A percentile compares a stretch with the other conserved stretches of the same genome.
phyloP scores from a whole-genome alignment of 1,284 basidiomycete species.

The Pseudozyma tsukubaensis region DNA sequence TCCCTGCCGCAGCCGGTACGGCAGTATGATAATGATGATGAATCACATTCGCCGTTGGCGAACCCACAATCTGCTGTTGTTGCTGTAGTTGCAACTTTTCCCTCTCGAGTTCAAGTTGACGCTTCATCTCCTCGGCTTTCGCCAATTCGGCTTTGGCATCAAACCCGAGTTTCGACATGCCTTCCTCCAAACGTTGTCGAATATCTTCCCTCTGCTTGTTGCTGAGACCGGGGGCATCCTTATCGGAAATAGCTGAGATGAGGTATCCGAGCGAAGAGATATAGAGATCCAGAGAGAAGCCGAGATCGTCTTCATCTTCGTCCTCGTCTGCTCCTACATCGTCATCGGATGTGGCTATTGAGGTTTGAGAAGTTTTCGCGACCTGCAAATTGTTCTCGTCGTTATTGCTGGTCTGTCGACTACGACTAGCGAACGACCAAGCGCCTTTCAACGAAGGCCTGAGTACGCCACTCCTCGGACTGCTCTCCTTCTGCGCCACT shows the following conservation, averaged over 20 bases:
- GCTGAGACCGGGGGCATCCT: constrained; percentile 34
- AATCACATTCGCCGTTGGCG: constrained; percentile 17
- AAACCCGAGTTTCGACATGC: constrained; percentile 44
- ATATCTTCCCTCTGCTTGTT: constrained; percentile 44
- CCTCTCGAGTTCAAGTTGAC: constrained; percentile 36
- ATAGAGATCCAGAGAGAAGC: constrained; percentile 56
- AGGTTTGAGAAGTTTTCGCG: not conserved
- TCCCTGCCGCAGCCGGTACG: constrained; percentile 3
- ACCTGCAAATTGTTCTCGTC: not conserved
- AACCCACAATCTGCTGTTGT: not conserved
- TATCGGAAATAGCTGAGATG: constrained; percentile 50
- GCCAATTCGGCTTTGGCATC: constrained; percentile 41
- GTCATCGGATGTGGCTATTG: not conserved
- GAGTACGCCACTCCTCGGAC: too few species aligned
- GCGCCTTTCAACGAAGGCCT: constrained; percentile 4
- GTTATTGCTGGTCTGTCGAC: constrained; percentile 1
- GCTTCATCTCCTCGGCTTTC: constrained; percentile 33
- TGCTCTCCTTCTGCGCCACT: too few species aligned
- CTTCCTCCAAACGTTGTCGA: constrained; percentile 38
- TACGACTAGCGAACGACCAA: constrained; percentile 6
- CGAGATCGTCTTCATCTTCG: constrained; percentile 39
- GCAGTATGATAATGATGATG: constrained; percentile 47
- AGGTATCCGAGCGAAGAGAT: constrained; percentile 54
- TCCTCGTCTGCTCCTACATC: constrained; percentile 11
- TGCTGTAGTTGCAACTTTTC: constrained; percentile 24